Evolutionary conservation across 2,329 filamentous ascomycete genomes (phyloP), one percentile per base, ranked within the genome.

Genomic region (Penicillium fuscoglaucum): DNA sequence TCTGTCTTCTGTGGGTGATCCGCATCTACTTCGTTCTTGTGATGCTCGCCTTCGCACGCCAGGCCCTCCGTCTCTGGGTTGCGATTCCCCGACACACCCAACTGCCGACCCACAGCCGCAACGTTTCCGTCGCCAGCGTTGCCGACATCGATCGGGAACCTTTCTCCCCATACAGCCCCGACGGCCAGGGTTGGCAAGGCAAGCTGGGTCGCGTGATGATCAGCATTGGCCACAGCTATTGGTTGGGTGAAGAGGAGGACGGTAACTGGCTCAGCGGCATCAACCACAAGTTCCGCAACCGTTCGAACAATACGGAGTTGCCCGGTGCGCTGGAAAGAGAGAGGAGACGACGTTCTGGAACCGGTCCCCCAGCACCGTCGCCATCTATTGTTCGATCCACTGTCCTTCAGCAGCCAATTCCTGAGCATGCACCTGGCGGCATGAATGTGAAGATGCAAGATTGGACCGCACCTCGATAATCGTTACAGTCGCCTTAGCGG

Each of bases 11-110:
- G 62, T 96, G 89, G 77, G 79, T 88, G 13, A 80, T 96, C 41
- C 84, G 93, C 31, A 74, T 92, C 31, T 97, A 97, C 78, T 93
- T 96, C 68, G 86, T 90, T 65, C 79, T 96, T 39, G 83, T 97
- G 54, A 86, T 96, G 73, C 87, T 96, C 76, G 87, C 90, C 7
- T 95, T 90, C 73, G 91, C 93, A 4, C 85, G 91, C 62, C 85
- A 88, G 70, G 88, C 90, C 15, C 78, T 97, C 50, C 84, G 90
- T 59, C 87, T 82, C 71, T 82, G 84, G 63, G 74, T 79, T 17
- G 78, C 79, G 7, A 65, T 73, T 37, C 72, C 73, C 45, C 72
- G 66, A n/a, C 72, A 75, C 63, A 75, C 70, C 37, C 69, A 75
- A 35, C 67, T 77, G 4, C 74, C 73, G 9, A 74, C 72, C 15